phyloP scores from a whole-genome alignment of 1,284 basidiomycete genomes.

The Pseudozyma pruni region DNA sequence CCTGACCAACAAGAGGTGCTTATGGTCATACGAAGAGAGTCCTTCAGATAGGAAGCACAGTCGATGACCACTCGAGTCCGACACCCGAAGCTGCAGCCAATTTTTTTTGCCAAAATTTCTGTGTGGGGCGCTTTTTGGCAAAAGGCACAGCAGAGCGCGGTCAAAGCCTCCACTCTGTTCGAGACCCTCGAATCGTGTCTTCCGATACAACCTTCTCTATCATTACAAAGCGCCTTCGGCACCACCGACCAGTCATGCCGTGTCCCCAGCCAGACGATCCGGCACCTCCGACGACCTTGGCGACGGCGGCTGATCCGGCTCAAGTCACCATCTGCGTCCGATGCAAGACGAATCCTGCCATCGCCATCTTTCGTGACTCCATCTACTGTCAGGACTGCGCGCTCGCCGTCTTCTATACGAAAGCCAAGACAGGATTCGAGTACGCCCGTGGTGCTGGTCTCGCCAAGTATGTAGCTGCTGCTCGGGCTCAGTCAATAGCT shows the following conservation, averaged over 20 bases:
- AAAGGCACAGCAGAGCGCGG: neutral
- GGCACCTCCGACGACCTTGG: neutral
- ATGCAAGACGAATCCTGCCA: conserved; percentile 39
- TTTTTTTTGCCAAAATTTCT: conserved; percentile 29
- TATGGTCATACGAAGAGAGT: too few species aligned
- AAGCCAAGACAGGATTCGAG: conserved; percentile 54
- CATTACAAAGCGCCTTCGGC: neutral
- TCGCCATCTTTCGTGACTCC: conserved; percentile 49
- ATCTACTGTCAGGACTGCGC: conserved; percentile 57
- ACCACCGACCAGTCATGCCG: conserved; percentile 18
- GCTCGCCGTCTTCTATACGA: conserved; percentile 48
- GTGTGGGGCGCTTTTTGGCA: neutral
- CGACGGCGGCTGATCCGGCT: neutral
- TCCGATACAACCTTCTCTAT: neutral
- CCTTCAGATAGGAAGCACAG: neutral
- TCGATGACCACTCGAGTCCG: conserved; percentile 11
- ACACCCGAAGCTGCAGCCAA: conserved; percentile 24
- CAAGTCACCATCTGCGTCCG: conserved; percentile 37
- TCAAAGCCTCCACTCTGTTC: too few species aligned
- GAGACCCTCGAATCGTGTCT: too few species aligned
- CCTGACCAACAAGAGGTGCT: too few species aligned
- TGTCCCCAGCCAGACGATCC: conserved; percentile 46
- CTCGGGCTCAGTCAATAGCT: neutral
- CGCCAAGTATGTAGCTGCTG: conserved; percentile 40
- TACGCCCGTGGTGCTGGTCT: conserved; percentile 55